Percentiles rank a stretch among this genome's conserved stretches.
phyloP scores from a whole-genome alignment of 1,139 yeast species.

The Keqinozyma sinolaborantium region DNA sequence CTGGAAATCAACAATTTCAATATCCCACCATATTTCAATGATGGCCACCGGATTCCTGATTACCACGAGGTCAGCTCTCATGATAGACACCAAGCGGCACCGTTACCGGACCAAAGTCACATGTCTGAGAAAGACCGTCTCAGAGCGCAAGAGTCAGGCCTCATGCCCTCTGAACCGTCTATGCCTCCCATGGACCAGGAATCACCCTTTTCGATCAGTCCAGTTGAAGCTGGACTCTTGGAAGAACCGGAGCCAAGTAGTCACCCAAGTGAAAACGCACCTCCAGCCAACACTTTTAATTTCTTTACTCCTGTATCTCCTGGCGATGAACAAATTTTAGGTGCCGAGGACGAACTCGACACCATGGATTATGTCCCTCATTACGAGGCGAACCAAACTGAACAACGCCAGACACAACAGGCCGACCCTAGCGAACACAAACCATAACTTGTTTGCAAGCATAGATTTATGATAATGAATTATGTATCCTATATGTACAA shows the following conservation, averaged over 20 bases:
- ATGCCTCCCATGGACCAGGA: conserved; percentile 22
- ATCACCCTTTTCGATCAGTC: conserved; percentile 12
- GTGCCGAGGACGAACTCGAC: conserved; percentile 16
- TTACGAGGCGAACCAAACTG: conserved; percentile 29
- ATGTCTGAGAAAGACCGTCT: conserved; percentile 54
- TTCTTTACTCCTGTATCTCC: conserved; percentile 11
- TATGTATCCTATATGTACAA: conserved; percentile 3
- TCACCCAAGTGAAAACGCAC: no score
- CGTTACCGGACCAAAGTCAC: conserved; percentile 16
- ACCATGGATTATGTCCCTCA: conserved; percentile 37
- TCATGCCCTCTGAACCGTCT: conserved; percentile 62
- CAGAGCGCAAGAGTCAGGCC: conserved; percentile 49
- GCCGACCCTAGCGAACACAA: no score
- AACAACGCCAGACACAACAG: no score
- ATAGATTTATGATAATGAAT: conserved; percentile 1
- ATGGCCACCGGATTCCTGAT: conserved; percentile 17
- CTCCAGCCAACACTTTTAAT: conserved; percentile 2
- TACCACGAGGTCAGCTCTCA: conserved; percentile 19
- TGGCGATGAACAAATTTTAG: conserved; percentile 3
- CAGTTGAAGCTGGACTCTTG: conserved; percentile 7
- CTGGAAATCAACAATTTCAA: conserved; percentile 10
- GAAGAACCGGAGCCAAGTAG: conserved; percentile 1
- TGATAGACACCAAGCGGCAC: conserved; percentile 7
- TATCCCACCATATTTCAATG: conserved; percentile 18
- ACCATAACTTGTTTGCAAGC: conserved; percentile 4